Evolutionary conservation across 257 asterid genomes (phyloP).

Genomic region (Solanum gandarillasii): DNA sequence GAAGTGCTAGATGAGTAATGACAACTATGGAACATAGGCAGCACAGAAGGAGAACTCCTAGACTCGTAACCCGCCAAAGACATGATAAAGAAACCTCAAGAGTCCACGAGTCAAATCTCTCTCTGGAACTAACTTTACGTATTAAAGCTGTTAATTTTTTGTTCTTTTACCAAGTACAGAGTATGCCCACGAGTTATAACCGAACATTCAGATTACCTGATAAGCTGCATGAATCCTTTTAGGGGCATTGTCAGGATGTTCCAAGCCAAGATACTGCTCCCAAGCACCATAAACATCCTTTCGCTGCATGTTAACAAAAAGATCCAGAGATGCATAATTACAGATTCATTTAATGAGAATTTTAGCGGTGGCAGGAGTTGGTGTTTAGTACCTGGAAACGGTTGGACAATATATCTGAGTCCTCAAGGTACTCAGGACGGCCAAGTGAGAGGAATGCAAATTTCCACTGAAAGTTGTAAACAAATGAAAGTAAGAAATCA

Average conservation of each 20-base stretch:
- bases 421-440: constrained; percentile 46
- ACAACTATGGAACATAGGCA: neutral
- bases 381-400: constrained; percentile 39
- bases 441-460: constrained; percentile 50
- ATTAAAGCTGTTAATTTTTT: neutral
- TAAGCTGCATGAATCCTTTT: constrained; percentile 31
- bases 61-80: neutral
- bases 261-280: constrained; percentile 62
- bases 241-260: constrained; percentile 42
- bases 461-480: constrained; percentile 31
- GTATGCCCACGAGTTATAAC: neutral
- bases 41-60: neutral
- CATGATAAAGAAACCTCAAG: neutral
- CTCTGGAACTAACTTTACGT: neutral
- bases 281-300: constrained; percentile 30
- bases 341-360: neutral
- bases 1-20: neutral
- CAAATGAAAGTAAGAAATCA: neutral
- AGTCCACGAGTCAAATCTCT: neutral
- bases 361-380: neutral
- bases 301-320: constrained; percentile 16
- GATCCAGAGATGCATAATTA: neutral
- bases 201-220: constrained; percentile 24
- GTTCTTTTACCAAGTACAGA: neutral
- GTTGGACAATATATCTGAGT: constrained; percentile 36